Base-by-base conservation (phyloP, 345 rosid genomes). In the Toxicodendron radicans region DNA sequence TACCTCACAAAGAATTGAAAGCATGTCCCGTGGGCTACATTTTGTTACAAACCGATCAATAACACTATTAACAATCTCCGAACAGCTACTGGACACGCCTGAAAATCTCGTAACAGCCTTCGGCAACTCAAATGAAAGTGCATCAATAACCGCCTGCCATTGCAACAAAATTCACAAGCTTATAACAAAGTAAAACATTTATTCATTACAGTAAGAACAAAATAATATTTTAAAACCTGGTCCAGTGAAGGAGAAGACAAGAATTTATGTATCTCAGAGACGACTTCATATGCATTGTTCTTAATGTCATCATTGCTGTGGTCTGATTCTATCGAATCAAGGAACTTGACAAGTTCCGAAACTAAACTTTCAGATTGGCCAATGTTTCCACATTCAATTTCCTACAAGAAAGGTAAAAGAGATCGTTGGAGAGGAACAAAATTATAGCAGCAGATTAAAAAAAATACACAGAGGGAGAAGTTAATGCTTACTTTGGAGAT, bases 1-100 rank as follows among this genome's bases (percentile, higher is more conserved):
- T 74, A 92, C 99, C 97, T 87, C 98, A 38, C 95, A 95, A 70
- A 95, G 87, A 87, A 95, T 73, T 38, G 92, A 69, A 81, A 87
- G 86, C 98, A 95, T 90, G 79, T 95, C 98, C 32, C 95, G 86
- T 0, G 99, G 98, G 80, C 77, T 89, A 72, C 97, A 88, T 49
- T 46, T 80, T 76, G 68, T 82, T 73, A 85, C 78, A 67, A 91
- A 85, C 57, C 67, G 79, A 79, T 83, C 78, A 66, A 92, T 73
- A 60, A 92, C 74, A 30, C 63, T 61, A 48, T 89, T 88, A 49
- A 67, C 91, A 73, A 87, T 73, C 68, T 73, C 68, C 84, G 81
- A 83, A 76, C 86, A 95, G 68, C 68, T 64, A 69, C 72, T 58
- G 9, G 97, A 92, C 53, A 78, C n/a, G 57, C 79, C 80, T 2